Percentiles rank a stretch among this genome's conserved stretches.
Conservation (phyloP, 306 rosid genomes). For the Crotalaria pallida region DNA sequence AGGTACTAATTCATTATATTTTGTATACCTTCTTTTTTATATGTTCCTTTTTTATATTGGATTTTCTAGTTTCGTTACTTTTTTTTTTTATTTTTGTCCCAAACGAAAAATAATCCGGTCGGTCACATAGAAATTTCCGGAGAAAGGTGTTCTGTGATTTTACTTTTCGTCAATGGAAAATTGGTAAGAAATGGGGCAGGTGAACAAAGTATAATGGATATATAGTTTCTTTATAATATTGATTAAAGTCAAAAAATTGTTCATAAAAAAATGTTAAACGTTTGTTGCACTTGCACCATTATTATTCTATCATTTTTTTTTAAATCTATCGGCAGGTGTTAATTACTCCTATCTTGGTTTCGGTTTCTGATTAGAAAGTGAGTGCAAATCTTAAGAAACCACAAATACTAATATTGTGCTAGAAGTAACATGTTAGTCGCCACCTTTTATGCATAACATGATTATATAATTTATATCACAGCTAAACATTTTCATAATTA, state of each 20-base stretch:
- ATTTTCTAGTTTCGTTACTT: not conserved
- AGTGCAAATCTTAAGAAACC: too few relatives aligned
- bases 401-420: not conserved
- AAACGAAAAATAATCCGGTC: too few relatives aligned
- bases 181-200: too few relatives aligned
- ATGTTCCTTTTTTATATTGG: not conserved
- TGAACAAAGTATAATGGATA: too few relatives aligned
- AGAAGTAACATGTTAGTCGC: not conserved
- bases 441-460: not conserved
- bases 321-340: not conserved
- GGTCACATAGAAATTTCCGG: too few relatives aligned
- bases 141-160: not conserved
- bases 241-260: too few relatives aligned
- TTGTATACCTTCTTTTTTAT: not conserved
- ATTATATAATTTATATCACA: not conserved
- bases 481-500: not conserved
- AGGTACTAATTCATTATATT: conserved; percentile 39
- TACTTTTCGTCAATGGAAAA: not conserved
- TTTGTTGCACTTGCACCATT: not conserved
- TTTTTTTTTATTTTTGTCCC: too few relatives aligned
- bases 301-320: not conserved
- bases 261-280: too few relatives aligned
- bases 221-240: not conserved
- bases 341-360: not conserved
- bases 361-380: not conserved